Conservation (phyloP, 352 stramenopile genomes). For the Pythium oligandrum region DNA sequence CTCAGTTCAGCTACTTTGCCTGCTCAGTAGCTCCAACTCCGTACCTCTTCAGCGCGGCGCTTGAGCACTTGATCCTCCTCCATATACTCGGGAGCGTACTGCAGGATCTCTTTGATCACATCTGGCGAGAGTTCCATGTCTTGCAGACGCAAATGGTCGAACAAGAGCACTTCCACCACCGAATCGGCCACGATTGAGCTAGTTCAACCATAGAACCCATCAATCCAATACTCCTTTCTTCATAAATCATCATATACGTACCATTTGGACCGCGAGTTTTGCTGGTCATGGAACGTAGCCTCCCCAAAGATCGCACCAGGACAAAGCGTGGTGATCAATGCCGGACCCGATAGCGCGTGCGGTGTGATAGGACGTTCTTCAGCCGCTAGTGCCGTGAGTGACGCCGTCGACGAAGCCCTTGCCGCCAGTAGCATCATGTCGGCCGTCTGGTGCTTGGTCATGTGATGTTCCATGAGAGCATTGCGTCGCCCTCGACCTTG, state of each 20-base stretch:
- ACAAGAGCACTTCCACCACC: conserved; percentile 64
- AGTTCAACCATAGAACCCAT: not conserved
- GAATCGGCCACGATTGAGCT: conserved; percentile 51
- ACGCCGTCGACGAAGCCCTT: not conserved
- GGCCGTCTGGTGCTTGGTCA: conserved; percentile 3
- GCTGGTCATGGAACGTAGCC: conserved; percentile 45
- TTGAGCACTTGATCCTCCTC: conserved; percentile 47
- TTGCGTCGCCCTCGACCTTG: conserved; percentile 41
- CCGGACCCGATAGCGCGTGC: conserved; percentile 1
- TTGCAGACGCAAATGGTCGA: conserved; percentile 68
- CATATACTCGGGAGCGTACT: conserved; percentile 47
- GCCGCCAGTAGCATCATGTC: conserved; percentile 13
- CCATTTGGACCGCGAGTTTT: conserved; percentile 49
- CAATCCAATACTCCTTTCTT: not conserved
- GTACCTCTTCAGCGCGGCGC: conserved; percentile 35
- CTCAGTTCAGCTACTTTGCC: not conserved
- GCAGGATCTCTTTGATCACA: conserved; percentile 50
- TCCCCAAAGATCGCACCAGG: conserved; percentile 64
- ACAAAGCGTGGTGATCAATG: conserved; percentile 36
- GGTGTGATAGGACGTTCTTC: not conserved
- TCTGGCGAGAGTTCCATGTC: conserved; percentile 65
- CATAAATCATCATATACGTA: conserved; percentile 12
- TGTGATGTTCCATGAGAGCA: conserved; percentile 22
- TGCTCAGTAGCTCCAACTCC: not conserved
- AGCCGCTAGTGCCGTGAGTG: not conserved